Conservation (phyloP, 164 flowering plant genomes). For the Aristolochia californica region DNA sequence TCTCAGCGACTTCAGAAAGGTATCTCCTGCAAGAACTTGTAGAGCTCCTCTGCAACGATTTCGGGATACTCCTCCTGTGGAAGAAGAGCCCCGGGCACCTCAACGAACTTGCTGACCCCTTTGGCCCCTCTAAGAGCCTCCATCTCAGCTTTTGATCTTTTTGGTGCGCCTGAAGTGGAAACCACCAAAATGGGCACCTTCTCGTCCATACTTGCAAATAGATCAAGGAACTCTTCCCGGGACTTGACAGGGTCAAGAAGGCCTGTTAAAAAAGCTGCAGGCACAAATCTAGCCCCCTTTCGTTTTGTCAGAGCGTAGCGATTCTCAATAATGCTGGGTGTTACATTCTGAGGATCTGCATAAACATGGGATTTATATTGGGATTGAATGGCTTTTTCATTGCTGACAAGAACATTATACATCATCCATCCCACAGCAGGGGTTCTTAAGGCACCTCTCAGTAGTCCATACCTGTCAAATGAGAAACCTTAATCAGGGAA, state of each 20-base stretch:
- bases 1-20: neutral
- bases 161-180: conserved; percentile 59
- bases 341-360: conserved; percentile 75
- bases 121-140: conserved; percentile 70
- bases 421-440: conserved; percentile 98
- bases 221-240: conserved; percentile 63
- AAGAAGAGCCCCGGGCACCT: conserved; percentile 82
- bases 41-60: conserved; percentile 66
- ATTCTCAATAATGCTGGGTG: conserved; percentile 53
- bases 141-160: conserved; percentile 96
- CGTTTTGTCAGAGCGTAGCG: conserved; percentile 66
- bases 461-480: conserved; percentile 58
- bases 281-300: conserved; percentile 82
- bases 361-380: conserved; percentile 96
- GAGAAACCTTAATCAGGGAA: neutral
- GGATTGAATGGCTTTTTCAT: conserved; percentile 79
- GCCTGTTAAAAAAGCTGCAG: conserved; percentile 97
- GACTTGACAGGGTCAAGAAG: conserved; percentile 77
- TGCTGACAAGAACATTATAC: conserved; percentile 93
- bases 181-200: conserved; percentile 53
- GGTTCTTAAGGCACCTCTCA: conserved; percentile 79
- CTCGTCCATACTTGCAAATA: conserved; percentile 59
- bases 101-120: conserved; percentile 78
- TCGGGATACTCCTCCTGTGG: conserved; percentile 92
- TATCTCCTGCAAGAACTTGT: conserved; percentile 52